These are phyloP conservation scores for Citrus inodora DNA, from an alignment of 345 rosid genomes.

Conservation along the genomic window DNA sequence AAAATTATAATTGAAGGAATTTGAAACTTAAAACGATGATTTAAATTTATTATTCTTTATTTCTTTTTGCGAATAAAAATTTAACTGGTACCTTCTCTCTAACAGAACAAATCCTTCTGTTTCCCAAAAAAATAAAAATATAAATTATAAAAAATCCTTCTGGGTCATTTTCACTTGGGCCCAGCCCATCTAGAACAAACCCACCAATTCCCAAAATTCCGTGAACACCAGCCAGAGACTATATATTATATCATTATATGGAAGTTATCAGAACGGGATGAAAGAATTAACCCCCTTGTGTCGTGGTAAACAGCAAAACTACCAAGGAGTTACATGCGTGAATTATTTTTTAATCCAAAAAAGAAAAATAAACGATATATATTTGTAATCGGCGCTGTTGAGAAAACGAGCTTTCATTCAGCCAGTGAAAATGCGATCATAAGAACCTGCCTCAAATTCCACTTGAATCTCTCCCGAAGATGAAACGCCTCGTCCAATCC, in stretches of 20 bases:
- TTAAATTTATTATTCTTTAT: too few relatives aligned
- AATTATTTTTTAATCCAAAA: neutral
- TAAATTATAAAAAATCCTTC: neutral
- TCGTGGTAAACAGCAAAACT: conserved; percentile 10
- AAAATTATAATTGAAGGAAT: too few relatives aligned
- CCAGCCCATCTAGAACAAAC: neutral
- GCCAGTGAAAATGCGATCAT: neutral
- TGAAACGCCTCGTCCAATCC: conserved; percentile 87
- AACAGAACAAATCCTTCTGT: neutral
- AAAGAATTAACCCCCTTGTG: neutral
- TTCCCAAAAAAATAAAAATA: too few relatives aligned
- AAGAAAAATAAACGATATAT: neutral
- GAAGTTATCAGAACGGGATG: neutral
- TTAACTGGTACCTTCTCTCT: neutral
- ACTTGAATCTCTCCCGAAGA: conserved; percentile 93
- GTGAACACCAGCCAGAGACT: neutral
- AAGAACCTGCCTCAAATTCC: conserved; percentile 43
- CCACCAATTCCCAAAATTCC: neutral
- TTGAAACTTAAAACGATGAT: too few relatives aligned
- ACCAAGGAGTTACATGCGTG: neutral
- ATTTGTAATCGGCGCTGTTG: neutral
- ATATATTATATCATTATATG: too few relatives aligned
- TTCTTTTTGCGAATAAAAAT: too few relatives aligned
- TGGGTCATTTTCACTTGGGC: neutral
- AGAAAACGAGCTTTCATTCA: neutral